Evolutionary conservation across 2,329 filamentous ascomycete genomes (phyloP).

Genomic region (Colletotrichum cordylinicola): DNA sequence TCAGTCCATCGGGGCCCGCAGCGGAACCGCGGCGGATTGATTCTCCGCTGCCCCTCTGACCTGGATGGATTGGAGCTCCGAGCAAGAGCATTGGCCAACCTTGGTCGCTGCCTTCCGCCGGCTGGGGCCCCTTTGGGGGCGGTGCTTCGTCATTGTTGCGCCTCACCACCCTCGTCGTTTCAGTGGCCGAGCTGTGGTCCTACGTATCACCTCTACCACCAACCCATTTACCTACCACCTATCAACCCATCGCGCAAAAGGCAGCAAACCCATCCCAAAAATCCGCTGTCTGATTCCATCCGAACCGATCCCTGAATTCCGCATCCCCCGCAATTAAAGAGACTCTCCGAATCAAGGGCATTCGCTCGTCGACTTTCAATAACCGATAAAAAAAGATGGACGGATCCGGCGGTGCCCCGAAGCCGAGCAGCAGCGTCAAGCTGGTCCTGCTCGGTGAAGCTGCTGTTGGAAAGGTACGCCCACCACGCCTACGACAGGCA

Average conservation of each 20-base stretch:
- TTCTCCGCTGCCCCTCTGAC: conserved; percentile 5
- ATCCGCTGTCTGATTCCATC: neutral
- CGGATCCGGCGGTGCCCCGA: conserved; percentile 73
- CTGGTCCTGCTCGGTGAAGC: conserved; percentile 97
- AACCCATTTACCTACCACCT: conserved; percentile 1
- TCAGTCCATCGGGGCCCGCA: neutral
- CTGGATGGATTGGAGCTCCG: neutral
- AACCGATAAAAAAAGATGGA: conserved; percentile 59
- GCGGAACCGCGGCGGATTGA: conserved; percentile 10
- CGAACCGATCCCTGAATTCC: neutral
- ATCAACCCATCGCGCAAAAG: conserved; percentile 12
- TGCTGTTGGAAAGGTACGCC: conserved; percentile 91
- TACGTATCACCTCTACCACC: neutral
- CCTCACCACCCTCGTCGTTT: conserved; percentile 24
- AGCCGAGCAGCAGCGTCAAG: conserved; percentile 99
- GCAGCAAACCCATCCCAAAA: conserved; percentile 12
- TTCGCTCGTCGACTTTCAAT: conserved; percentile 1
- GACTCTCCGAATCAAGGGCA: neutral
- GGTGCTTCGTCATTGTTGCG: conserved; percentile 33
- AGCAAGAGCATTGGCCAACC: conserved; percentile 20
- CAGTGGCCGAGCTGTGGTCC: conserved; percentile 18
- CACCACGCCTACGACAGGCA: neutral
- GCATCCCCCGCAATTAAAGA: neutral
- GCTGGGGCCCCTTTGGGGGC: neutral
- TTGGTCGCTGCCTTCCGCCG: neutral